Conservation (phyloP, 192 early-diverging fungal species). For the Coemansia aciculifera region DNA sequence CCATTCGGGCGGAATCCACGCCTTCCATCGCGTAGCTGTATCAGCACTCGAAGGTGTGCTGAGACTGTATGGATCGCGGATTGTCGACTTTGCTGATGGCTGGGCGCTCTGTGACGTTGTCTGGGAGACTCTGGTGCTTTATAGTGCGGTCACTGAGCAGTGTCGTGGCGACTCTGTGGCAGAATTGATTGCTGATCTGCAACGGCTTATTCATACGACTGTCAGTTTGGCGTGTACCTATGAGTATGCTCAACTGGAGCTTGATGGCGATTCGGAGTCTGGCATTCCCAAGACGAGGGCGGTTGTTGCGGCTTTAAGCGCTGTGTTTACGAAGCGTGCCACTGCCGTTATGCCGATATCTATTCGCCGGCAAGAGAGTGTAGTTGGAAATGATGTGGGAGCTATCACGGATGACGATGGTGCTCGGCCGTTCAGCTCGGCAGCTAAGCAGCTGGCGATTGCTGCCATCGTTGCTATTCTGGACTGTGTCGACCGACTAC, state of each 20-base stretch:
- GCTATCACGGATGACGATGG: background rate
- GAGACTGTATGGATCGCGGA: conserved; percentile 32
- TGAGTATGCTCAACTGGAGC: background rate
- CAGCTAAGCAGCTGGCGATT: conserved; percentile 19
- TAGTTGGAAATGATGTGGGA: background rate
- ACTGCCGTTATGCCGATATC: background rate
- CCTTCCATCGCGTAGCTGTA: conserved; percentile 36
- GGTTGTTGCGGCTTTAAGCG: conserved; percentile 25
- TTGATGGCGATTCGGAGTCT: background rate
- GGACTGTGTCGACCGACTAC: conserved; percentile 12
- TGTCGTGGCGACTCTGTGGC: background rate
- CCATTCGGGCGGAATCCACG: background rate
- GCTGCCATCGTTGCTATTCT: conserved; percentile 23
- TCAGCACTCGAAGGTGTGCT: conserved; percentile 35
- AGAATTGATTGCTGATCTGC: conserved; percentile 15
- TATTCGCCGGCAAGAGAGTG: background rate
- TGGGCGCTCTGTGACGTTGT: conserved; percentile 36
- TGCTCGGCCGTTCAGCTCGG: conserved; percentile 17
- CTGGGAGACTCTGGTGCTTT: conserved; percentile 44
- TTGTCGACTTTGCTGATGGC: background rate
- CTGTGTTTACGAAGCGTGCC: conserved; percentile 34
- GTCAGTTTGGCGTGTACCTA: conserved; percentile 1
- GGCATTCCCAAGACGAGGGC: background rate
- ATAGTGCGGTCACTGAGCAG: conserved; percentile 13
- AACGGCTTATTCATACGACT: conserved; percentile 26